phyloP scores from a whole-genome alignment of 2,329 filamentous ascomycete species.

The Trichoderma sp. region DNA sequence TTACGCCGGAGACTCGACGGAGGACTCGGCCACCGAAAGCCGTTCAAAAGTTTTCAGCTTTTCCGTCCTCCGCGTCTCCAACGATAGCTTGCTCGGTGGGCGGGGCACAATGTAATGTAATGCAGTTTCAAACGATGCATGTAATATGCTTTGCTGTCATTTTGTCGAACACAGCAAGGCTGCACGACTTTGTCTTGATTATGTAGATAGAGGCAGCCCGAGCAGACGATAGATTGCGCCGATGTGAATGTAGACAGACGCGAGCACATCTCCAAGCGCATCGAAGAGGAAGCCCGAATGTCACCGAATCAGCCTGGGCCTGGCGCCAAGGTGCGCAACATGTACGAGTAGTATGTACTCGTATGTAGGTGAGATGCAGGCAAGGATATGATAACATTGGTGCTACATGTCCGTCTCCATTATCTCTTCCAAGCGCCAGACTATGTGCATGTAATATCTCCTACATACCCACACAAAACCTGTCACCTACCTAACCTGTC shows the following conservation, averaged over 20 bases:
- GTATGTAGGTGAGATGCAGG: background rate
- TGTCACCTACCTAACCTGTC: background rate
- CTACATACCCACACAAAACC: background rate
- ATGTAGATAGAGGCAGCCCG: background rate
- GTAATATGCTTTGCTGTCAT: background rate
- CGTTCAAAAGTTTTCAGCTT: background rate
- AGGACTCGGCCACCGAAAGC: background rate
- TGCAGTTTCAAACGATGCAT: background rate
- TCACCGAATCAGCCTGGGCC: background rate
- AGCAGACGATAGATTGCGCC: background rate
- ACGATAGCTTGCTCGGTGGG: background rate
- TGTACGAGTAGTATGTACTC: background rate
- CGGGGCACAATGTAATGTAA: background rate
- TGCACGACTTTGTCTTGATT: background rate
- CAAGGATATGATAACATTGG: background rate
- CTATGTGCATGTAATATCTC: background rate
- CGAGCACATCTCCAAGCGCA: background rate
- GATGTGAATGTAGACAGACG: background rate
- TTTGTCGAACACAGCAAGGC: background rate
- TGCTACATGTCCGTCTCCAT: background rate
- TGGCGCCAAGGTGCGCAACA: background rate
- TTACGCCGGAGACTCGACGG: background rate
- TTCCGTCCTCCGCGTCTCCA: background rate
- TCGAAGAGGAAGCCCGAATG: background rate
- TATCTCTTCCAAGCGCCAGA: background rate